Base-by-base conservation (phyloP, 805 yeast genomes). In the Kodamaea laetipori region DNA sequence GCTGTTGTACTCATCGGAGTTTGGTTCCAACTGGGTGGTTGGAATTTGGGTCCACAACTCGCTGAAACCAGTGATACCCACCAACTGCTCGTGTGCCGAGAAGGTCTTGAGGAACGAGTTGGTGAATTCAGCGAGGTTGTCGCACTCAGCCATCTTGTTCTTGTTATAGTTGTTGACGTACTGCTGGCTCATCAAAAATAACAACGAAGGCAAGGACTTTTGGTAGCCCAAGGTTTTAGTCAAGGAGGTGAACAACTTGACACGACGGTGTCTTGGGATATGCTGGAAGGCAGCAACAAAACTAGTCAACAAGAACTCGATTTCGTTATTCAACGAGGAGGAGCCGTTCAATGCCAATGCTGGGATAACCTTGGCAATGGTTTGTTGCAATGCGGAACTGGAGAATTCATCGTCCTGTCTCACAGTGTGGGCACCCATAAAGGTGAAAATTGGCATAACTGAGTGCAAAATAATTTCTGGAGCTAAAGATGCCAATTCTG, bases 361-460 rank as follows among this genome's bases (percentile, higher is more conserved):
- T 4, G 99, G 98, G 26, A 94, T 82, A 39, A 94, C 97, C 54
- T 86, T 83, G 16, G 85, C 69, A 39, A 94, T 84, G 1, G 99
- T 92, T 60, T 88, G 94, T 57, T 90, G 95, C 49, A 94, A 89
- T 35, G 90, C 97, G 52, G 86, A 86, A 24, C 85, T 85, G 0
- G 97, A 89, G 58, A 87, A 92, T 60, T 89, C 97, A 63, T 94
- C 98, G 63, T 94, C 99, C 66, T 94, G 97, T 57, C 96, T 84
- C 41, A 94, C 80, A 10, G 97, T 90, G 57, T 90, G 95, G 9
- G 98, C 96, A 47, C 99, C 99, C 98, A 94, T 94, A 56, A 94
- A 94, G 1, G 99, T 94, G 72, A 94, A 94, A 40, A 94, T 92
- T n/a, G 99, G 99, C 99, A 94, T 94, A 6, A 94, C 96, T 2